Evolutionary conservation across 2,329 filamentous ascomycete genomes (phyloP), one percentile per base, ranked within the genome.

Genomic region (Berkeleyomyces rouxiae): DNA sequence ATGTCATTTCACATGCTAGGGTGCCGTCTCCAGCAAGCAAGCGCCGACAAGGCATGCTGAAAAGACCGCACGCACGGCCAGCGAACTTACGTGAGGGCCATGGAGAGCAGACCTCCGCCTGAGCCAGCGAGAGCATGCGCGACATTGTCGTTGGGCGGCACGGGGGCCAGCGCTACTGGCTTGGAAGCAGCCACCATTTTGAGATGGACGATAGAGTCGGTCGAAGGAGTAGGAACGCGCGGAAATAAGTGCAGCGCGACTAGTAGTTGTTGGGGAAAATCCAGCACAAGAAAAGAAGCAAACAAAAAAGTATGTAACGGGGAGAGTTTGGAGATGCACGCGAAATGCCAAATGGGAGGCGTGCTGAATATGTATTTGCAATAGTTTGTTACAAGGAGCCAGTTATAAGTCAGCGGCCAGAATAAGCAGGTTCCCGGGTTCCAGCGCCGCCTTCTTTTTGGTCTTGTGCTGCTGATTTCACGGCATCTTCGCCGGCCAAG

Each of bases 61-160:
- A 43, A 43, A 11, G 16, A 36, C 7, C 11, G 47, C 36, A 43
- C 23, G 62, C n/a, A 61, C n/a, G 10, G n/a, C 23, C 10, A n/a
- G 33, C 31, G 13, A 23, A 60, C 79, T 66, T 82, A 95, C 84
- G 93, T 99, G 74, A 99, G 76, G 68, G 91, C 82, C 90, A 97
- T 99, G 68, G 93, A 96, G 64, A 97, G 77, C 64, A 99, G 86
- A 65, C 93, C 93, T 68, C 93, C 93, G 68, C 93, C 93, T 59
- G 91, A 89, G 67, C 92, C 92, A 63, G 91, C 89, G 64, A 97
- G 82, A 65, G 92, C 92, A 76, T 97, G 92, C 63, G 92, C 90
- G 71, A 97, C 90, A 78, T 96, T 96, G 79, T 97, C 92, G 72
- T 91, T 93, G 70, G 95, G 90, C 66, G 91, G 89, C 55, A 86